Conservation (phyloP, 768 basidiomycete genomes). For the Xerocomus potaroensis region DNA sequence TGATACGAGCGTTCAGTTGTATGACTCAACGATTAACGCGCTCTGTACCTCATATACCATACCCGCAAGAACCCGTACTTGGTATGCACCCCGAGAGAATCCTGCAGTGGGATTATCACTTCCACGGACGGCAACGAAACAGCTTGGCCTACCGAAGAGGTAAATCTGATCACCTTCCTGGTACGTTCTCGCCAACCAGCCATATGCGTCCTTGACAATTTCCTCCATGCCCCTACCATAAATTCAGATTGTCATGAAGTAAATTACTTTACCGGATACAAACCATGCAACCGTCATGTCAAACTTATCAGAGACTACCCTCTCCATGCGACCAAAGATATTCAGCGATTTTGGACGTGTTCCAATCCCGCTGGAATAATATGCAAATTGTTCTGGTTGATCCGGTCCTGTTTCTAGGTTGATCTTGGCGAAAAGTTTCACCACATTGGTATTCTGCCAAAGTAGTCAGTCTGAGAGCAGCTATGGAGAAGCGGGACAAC, state of each 20-base stretch:
- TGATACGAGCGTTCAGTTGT: constrained; percentile 1
- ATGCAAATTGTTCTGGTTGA: constrained; percentile 26
- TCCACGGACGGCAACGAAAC: background rate
- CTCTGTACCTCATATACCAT: constrained; percentile 35
- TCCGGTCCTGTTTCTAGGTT: constrained; percentile 17
- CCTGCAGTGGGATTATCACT: constrained; percentile 10
- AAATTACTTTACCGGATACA: background rate
- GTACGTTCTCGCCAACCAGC: constrained; percentile 31
- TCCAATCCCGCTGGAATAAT: constrained; percentile 38
- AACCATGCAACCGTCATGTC: constrained; percentile 39
- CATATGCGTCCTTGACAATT: constrained; percentile 32
- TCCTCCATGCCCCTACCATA: constrained; percentile 33
- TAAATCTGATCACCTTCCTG: constrained; percentile 32
- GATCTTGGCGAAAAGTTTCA: constrained; percentile 33
- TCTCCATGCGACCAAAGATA: constrained; percentile 16
- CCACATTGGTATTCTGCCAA: constrained; percentile 35
- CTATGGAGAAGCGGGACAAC: background rate
- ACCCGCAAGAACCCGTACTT: constrained; percentile 37
- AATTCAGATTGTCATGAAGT: background rate
- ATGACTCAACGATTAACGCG: too few relatives aligned
- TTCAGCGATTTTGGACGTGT: constrained; percentile 30
- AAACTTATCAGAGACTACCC: constrained; percentile 22
- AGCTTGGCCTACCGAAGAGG: constrained; percentile 27
- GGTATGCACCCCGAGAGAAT: constrained; percentile 44
- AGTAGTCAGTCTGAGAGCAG: constrained; percentile 1